A percentile compares a stretch with the other conserved stretches of the same genome.
These are phyloP conservation scores for Forsythia viridissima DNA, from an alignment of 257 asterid genomes.

Conservation along the genomic window DNA sequence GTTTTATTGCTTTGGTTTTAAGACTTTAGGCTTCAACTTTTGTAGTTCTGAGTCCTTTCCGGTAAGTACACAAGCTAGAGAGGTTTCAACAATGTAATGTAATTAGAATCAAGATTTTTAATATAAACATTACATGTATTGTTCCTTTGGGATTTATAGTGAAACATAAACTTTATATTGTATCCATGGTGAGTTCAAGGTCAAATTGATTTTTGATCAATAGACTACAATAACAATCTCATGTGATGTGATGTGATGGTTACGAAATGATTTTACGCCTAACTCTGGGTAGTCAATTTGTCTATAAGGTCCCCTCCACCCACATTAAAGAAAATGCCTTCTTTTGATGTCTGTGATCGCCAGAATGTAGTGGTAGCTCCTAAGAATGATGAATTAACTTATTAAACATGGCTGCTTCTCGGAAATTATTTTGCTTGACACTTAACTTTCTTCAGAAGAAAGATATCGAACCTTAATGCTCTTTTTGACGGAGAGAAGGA, in stretches of 20 bases:
- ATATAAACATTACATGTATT: background rate
- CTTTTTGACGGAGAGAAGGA: background rate
- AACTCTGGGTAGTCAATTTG: background rate
- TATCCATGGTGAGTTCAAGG: too few relatives aligned
- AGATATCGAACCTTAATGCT: background rate
- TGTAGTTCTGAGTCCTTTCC: background rate
- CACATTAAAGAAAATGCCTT: too few relatives aligned
- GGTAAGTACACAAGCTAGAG: background rate
- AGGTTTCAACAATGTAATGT: background rate
- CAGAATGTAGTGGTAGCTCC: background rate
- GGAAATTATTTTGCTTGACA: background rate
- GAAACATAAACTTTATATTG: background rate
- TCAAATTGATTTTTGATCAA: background rate
- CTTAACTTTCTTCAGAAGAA: background rate
- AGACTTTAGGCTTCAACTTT: background rate
- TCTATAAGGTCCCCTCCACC: background rate
- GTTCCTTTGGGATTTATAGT: background rate
- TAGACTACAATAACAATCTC: background rate
- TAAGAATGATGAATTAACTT: background rate
- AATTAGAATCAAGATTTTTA: background rate
- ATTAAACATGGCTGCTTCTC: background rate
- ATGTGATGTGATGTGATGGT: background rate
- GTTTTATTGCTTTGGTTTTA: background rate
- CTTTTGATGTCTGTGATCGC: background rate
- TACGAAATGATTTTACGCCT: background rate